Conservation (phyloP, 345 rosid species). For the Boechera stricta region DNA sequence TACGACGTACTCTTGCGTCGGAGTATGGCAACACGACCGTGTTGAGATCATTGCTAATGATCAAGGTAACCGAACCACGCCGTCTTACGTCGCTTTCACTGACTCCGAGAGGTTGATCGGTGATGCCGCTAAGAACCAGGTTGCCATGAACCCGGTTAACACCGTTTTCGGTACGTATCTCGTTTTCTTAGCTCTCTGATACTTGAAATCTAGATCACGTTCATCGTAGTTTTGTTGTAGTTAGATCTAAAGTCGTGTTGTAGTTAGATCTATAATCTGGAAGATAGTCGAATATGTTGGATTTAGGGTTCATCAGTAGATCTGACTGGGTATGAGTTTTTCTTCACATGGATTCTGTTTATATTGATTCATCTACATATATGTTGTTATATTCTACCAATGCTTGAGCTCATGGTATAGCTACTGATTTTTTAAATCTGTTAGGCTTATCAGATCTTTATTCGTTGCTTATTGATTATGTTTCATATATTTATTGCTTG, state of each 20-base stretch:
- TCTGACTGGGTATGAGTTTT: neutral
- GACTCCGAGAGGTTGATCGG: constrained; percentile 77
- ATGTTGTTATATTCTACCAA: neutral
- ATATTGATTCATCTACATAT: neutral
- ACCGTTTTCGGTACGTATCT: constrained; percentile 68
- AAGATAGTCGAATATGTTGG: neutral
- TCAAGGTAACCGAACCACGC: constrained; percentile 77
- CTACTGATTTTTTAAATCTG: neutral
- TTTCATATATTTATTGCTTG: neutral
- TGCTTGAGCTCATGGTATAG: neutral
- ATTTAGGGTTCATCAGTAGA: neutral
- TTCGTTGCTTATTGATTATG: neutral
- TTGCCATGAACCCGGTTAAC: constrained; percentile 76
- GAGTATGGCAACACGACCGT: constrained; percentile 84
- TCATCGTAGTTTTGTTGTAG: neutral
- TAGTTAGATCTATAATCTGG: constrained; percentile 30
- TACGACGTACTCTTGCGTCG: constrained; percentile 76
- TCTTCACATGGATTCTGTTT: neutral
- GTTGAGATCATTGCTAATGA: constrained; percentile 83
- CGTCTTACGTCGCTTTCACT: constrained; percentile 69
- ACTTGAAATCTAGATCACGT: constrained; percentile 21
- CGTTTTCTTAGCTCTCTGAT: neutral
- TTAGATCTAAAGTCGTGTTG: constrained; percentile 27
- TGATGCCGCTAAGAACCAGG: constrained; percentile 85
- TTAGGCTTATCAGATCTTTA: neutral